phyloP scores from a whole-genome alignment of 2,329 filamentous ascomycete genomes.

The Beauveria scarabaeidicola region DNA sequence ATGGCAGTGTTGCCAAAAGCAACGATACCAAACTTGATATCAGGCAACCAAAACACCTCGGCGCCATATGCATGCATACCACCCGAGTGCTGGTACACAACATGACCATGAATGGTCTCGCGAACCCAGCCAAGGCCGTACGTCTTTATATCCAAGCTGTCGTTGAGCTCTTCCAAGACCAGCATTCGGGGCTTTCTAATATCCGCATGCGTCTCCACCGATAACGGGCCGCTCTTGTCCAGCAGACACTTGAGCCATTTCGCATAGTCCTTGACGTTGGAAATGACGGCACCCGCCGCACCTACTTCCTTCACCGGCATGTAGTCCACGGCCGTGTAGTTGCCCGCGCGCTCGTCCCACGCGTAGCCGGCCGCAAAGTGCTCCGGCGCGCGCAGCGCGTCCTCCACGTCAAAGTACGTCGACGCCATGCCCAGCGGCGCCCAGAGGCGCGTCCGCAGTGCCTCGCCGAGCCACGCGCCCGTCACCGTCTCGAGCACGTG shows the following conservation, averaged over 20 bases:
- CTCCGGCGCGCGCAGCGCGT: conserved; percentile 13
- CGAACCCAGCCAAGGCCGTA: conserved; percentile 25
- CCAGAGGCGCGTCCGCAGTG: conserved; percentile 30
- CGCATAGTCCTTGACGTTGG: conserved; percentile 29
- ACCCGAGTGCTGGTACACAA: conserved; percentile 24
- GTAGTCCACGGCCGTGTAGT: conserved; percentile 19
- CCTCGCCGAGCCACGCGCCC: conserved; percentile 24
- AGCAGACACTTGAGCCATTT: conserved; percentile 23
- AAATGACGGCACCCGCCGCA: conserved; percentile 34
- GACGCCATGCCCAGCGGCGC: conserved; percentile 34
- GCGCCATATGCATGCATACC: conserved; percentile 20
- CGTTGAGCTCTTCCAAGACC: conserved; percentile 19
- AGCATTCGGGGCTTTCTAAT: conserved; percentile 22
- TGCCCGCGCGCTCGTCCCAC: conserved; percentile 21
- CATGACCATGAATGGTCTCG: conserved; percentile 18
- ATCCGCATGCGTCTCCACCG: conserved; percentile 16
- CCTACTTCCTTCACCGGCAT: conserved; percentile 18
- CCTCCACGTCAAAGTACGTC: conserved; percentile 22
- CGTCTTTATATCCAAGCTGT: conserved; percentile 15
- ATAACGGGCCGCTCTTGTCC: conserved; percentile 15
- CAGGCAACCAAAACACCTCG: conserved; percentile 25
- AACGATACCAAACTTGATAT: conserved; percentile 24
- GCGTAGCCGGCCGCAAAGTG: conserved; percentile 30
- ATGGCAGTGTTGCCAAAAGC: conserved; percentile 33
- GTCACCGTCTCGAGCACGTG: conserved; percentile 31